Evolutionary conservation across 768 basidiomycete genomes (phyloP), one percentile per base, ranked within the genome.

Genomic region (Podaxis carcinomalis): DNA sequence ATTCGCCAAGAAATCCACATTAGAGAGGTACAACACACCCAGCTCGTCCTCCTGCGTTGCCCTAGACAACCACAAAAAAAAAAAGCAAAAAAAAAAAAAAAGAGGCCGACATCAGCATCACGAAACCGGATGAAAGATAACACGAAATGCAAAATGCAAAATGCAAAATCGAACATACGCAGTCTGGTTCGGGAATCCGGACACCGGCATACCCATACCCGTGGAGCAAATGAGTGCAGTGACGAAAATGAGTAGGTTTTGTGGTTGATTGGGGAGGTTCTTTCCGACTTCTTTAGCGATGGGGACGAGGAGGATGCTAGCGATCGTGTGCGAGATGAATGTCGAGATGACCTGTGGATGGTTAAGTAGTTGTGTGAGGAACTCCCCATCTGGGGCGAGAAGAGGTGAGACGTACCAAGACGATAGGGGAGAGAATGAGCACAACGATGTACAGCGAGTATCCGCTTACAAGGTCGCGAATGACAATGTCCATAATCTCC

Each of bases 191-290:
- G 96, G 96, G 80, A 98, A 99, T n/a, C 97, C 97, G 63, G 93
- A 95, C 40, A 98, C 95, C 2, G 96, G 95, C 83, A 98, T 92
- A 10, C 93, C 96, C 97, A 99, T 99, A 1, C 96, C 97, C 4
- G 93, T 80, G 2, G 93, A 95, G 70, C 96, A 98, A 54, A 97
- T 89, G 62, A 98, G 78, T 13, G 85, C 94, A 36, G 95, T 97
- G 66, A 95, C 83, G 76, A 99, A 96, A 68, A 98, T 91, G 65
- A 99, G 84, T 7, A 98, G 75, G 66, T 93, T 89, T 47, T 83
- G 78, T 64, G 89, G 90, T 49, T 87, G 76, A 5, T 78, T 80
- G 0, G 85, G 85, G 50, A 98, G 78, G 51, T 83, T 90, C n/a
- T 79, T 75, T 6, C 94, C 97, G 19, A 98, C 90, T 75, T 93